Conservation (phyloP, 1,284 basidiomycete genomes). For the Leccinum pachyderme region DNA sequence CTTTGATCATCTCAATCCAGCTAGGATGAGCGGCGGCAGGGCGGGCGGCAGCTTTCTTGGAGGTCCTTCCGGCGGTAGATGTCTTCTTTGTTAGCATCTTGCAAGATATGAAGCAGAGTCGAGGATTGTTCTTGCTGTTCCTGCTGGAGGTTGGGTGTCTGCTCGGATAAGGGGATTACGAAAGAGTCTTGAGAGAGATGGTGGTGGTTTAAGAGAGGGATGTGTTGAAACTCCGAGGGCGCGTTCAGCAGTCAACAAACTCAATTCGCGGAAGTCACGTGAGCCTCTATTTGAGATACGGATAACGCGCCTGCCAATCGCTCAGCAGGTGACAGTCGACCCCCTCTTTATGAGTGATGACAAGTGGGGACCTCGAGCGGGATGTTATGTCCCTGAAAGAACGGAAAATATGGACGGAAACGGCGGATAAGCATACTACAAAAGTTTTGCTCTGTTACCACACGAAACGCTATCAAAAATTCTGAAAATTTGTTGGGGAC, state of each 20-base stretch:
- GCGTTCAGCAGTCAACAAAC: slow-evolving; percentile 53
- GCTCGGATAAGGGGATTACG: slow-evolving; percentile 32
- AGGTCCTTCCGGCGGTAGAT: slow-evolving; percentile 22
- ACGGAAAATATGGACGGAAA: slow-evolving; percentile 19
- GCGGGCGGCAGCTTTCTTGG: slow-evolving; percentile 39
- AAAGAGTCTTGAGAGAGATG: slow-evolving; percentile 37
- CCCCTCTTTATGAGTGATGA: slow-evolving; percentile 1
- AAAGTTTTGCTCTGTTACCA: slow-evolving; percentile 21
- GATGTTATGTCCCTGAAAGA: slow-evolving; percentile 12
- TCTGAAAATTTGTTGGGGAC: slow-evolving; percentile 13
- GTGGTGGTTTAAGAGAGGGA: slow-evolving; percentile 52
- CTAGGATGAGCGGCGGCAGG: slow-evolving; percentile 57
- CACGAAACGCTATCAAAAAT: slow-evolving; percentile 21
- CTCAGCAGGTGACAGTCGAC: slow-evolving; percentile 5
- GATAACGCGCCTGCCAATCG: slow-evolving; percentile 12
- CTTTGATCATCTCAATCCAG: slow-evolving; percentile 82
- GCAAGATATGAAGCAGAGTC: slow-evolving; percentile 15
- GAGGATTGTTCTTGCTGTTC: slow-evolving; percentile 36
- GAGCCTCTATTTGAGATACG: slow-evolving; percentile 36
- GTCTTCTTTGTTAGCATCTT: slow-evolving; percentile 37
- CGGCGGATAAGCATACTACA: not conserved
- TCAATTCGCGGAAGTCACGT: slow-evolving; percentile 39
- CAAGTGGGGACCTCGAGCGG: slow-evolving; percentile 7
- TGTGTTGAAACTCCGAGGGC: slow-evolving; percentile 57
- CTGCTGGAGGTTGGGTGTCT: slow-evolving; percentile 21